Evolutionary conservation across 257 asterid species (phyloP).

Genomic region (Solanum paucissectum): DNA sequence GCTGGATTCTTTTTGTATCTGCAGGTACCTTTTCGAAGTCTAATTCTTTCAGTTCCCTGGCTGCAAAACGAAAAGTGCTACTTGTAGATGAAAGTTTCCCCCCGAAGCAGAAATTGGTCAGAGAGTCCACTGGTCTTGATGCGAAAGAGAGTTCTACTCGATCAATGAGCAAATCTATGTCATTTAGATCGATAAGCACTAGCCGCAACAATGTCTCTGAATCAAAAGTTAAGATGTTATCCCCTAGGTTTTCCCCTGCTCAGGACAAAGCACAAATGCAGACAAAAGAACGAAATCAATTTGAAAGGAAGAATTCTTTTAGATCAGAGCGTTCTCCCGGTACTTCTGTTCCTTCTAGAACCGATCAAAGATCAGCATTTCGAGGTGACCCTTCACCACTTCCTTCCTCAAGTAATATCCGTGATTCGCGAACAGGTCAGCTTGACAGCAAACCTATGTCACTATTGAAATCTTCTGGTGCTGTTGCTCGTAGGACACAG

Average conservation of each 20-base stretch:
- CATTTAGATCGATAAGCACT: conserved; percentile 50
- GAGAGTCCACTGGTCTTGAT: conserved; percentile 40
- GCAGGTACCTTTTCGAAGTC: conserved; percentile 75
- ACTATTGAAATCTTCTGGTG: conserved; percentile 45
- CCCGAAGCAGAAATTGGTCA: conserved; percentile 61
- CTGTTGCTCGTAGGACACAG: conserved; percentile 37
- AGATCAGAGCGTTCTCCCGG: conserved; percentile 36
- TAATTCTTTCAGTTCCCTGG: conserved; percentile 54
- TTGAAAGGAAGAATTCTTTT: conserved; percentile 58
- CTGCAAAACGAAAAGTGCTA: conserved; percentile 60
- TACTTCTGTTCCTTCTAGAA: conserved; percentile 32
- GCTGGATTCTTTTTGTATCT: background rate
- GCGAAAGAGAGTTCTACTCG: conserved; percentile 45
- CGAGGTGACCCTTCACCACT: conserved; percentile 32
- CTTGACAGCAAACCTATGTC: conserved; percentile 38
- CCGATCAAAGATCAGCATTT: conserved; percentile 34
- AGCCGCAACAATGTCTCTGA: conserved; percentile 27
- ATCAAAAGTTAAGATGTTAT: conserved; percentile 56
- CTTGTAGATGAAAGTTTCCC: conserved; percentile 58
- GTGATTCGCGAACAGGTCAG: conserved; percentile 35
- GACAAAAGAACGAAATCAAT: conserved; percentile 38
- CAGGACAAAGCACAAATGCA: conserved; percentile 37
- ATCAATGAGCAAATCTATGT: conserved; percentile 60
- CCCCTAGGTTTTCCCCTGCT: conserved; percentile 43
- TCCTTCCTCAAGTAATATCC: conserved; percentile 22